phyloP scores from a whole-genome alignment of 208 protist species.

The Leptomonas seymouri region DNA sequence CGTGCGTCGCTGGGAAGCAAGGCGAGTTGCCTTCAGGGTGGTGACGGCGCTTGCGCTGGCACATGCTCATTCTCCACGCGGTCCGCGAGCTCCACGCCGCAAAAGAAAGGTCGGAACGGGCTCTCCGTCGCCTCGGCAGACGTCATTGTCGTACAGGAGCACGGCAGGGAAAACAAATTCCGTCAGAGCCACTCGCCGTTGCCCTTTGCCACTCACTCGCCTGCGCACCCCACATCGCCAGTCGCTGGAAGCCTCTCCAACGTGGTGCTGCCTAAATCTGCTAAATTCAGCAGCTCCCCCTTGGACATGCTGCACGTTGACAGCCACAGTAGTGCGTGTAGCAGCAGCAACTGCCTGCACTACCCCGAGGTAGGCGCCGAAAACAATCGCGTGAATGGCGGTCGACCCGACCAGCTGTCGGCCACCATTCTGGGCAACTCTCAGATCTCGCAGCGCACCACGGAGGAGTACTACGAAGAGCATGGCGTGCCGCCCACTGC shows the following conservation, averaged over 20 bases:
- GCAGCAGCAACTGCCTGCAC: slow-evolving; percentile 18
- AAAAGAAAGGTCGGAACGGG: slow-evolving; percentile 41
- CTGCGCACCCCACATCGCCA: background rate
- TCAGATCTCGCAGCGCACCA: slow-evolving; percentile 15
- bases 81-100: slow-evolving; percentile 9
- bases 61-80: slow-evolving; percentile 4
- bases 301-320: slow-evolving; percentile 5
- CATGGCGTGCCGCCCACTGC: slow-evolving; percentile 21
- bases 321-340: background rate
- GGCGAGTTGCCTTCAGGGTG: background rate
- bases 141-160: slow-evolving; percentile 29
- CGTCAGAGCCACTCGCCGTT: background rate
- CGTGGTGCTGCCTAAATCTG: background rate
- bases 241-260: slow-evolving; percentile 3
- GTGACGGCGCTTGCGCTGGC: background rate
- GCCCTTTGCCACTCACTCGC: background rate
- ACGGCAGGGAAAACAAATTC: slow-evolving; percentile 5
- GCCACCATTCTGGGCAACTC: slow-evolving; percentile 2
- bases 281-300: slow-evolving; percentile 11
- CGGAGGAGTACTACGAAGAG: slow-evolving; percentile 31
- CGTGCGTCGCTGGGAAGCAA: slow-evolving; percentile 28
- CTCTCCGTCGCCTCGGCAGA: slow-evolving; percentile 46
- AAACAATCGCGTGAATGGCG: slow-evolving; percentile 24
- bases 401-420: background rate
- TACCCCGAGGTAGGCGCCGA: slow-evolving; percentile 33